These are phyloP conservation scores for Berkeleyomyces rouxiae DNA, from an alignment of 2,329 filamentous ascomycete genomes.

Conservation along the genomic window DNA sequence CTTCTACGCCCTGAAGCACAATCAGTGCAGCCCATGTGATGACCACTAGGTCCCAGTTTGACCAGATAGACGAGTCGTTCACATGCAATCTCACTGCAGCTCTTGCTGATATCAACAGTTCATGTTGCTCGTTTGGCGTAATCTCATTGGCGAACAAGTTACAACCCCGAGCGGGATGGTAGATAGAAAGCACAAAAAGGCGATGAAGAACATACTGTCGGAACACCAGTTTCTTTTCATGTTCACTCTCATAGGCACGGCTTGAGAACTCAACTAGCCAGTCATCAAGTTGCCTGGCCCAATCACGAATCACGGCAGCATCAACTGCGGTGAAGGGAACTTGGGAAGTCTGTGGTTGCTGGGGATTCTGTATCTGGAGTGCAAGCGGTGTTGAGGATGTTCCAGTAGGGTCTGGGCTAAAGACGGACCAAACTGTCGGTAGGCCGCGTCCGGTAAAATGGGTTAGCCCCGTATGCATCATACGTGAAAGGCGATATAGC, in stretches of 20 bases:
- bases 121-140: conserved; percentile 25
- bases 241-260: conserved; percentile 7
- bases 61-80: conserved; percentile 27
- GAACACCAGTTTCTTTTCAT: conserved; percentile 8
- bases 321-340: conserved; percentile 24
- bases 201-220: conserved; percentile 26
- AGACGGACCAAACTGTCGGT: conserved; percentile 28
- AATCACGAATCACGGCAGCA: conserved; percentile 26
- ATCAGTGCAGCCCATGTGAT: conserved; percentile 29
- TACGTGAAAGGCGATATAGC: conserved; percentile 25
- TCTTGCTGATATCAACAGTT: conserved; percentile 25
- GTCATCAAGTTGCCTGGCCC: conserved; percentile 26
- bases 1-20: conserved; percentile 26
- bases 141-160: conserved; percentile 24
- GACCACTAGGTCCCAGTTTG: conserved; percentile 28
- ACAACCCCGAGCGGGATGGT: conserved; percentile 24
- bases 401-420: conserved; percentile 13
- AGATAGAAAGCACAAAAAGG: conserved; percentile 27
- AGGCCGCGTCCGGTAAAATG: conserved; percentile 27
- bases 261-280: conserved; percentile 26
- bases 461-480: conserved; percentile 28
- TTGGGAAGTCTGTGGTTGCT: conserved; percentile 8
- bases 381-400: conserved; percentile 10
- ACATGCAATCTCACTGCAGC: conserved; percentile 25
- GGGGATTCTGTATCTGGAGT: background rate